Base-by-base conservation (phyloP, 192 early-diverging fungal species). In the Polychytrium aggregatum region DNA sequence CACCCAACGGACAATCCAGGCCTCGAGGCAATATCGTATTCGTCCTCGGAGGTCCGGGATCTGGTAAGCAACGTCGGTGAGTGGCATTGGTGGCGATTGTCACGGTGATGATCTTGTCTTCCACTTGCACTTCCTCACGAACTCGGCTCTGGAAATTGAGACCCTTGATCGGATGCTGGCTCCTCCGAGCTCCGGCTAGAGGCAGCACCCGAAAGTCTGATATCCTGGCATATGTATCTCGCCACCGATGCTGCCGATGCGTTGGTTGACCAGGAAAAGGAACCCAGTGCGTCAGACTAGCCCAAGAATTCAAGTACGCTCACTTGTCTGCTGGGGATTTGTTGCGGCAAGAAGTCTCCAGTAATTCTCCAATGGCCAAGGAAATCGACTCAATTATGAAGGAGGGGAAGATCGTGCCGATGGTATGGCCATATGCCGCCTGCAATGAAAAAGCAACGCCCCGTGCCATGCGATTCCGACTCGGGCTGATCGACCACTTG, bases 261-360 rank as follows among this genome's bases (percentile, higher is more conserved):
- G n/a, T 17, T 42, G n/a, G 14, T n/a, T 45, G 22, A 42, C 27
- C 36, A 55, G 53, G 59, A 18, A 61, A 55, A 43, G 90, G 90
- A 25, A 98, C 95, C 11, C 87, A 97, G 60, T 94, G 90, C 56
- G 82, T 63, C 1, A 76, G 78, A 18, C 63, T 98, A n/a, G 82
- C 82, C 7, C 56, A 78, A 17, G 92, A 97, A 49, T 93, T 81
- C 68, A 86, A 85, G 27, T 89, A 90, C 64, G 83, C 84, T 20
- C 95, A 97, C 52, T 70, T 98, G 41, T 94, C 89, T 26, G 92
- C 93, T 18, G 96, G 96, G 25, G 96, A 97, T 62, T 66, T 98
- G 8, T 70, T 98, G 41, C 83, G 96, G 25, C 89, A 70, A n/a
- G 93, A 98, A 60, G 86, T 90, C 42, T 52, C 55, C 13, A 67